These are phyloP conservation scores for Vitis hybrid DNA, from an alignment of 177 flowering plant species.

Conservation along the genomic window DNA sequence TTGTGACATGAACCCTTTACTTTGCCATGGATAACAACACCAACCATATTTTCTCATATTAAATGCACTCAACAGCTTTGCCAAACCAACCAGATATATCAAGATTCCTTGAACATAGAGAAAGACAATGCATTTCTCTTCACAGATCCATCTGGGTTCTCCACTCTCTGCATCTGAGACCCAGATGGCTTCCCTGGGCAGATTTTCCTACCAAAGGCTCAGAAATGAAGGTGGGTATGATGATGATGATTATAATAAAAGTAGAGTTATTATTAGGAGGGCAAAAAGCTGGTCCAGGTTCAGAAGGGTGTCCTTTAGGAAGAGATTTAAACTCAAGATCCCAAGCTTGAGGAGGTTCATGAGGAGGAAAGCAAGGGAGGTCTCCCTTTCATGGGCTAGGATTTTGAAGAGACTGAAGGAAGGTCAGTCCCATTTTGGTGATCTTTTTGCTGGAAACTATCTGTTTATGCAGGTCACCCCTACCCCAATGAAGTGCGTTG, in stretches of 20 bases:
- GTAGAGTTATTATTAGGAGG: conserved; percentile 14
- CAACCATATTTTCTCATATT: conserved; percentile 12
- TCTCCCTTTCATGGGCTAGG: conserved; percentile 22
- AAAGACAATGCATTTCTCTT: neutral
- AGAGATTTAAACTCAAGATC: conserved; percentile 37
- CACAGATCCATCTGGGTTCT: neutral
- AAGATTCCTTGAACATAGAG: too few relatives aligned
- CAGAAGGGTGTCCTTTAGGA: conserved; percentile 29
- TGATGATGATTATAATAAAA: conserved; percentile 7
- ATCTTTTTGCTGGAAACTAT: conserved; percentile 68
- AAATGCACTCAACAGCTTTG: conserved; percentile 25
- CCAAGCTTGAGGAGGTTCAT: conserved; percentile 44
- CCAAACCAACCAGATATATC: conserved; percentile 9
- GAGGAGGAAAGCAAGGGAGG: conserved; percentile 32
- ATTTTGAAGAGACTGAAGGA: conserved; percentile 57
- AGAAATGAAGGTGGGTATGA: conserved; percentile 19
- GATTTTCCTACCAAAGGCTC: conserved; percentile 30
- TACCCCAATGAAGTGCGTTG: conserved; percentile 25
- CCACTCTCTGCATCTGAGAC: neutral
- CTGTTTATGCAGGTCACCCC: conserved; percentile 61
- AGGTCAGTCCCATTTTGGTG: conserved; percentile 52
- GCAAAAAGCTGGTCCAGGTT: conserved; percentile 35
- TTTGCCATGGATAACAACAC: neutral
- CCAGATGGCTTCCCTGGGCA: conserved; percentile 14
- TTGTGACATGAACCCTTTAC: too few relatives aligned